phyloP scores from a whole-genome alignment of 257 asterid species.

The Forsythia suspensa region DNA sequence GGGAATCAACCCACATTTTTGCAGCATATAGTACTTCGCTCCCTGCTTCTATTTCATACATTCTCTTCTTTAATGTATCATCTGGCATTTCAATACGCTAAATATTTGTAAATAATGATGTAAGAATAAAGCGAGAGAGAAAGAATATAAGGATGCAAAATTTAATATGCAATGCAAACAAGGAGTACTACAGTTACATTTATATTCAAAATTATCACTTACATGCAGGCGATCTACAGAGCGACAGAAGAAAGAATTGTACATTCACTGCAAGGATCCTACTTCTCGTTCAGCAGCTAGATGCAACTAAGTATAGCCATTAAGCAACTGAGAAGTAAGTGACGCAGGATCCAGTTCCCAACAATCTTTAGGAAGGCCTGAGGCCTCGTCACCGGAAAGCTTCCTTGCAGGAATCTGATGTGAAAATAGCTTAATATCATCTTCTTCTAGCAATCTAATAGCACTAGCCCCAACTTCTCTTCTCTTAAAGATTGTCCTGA shows the following conservation, averaged over 20 bases:
- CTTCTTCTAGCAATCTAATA: slow-evolving; percentile 44
- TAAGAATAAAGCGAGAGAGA: neutral
- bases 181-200: neutral
- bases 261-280: slow-evolving; percentile 9
- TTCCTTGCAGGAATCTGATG: slow-evolving; percentile 85
- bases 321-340: slow-evolving; percentile 45
- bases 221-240: slow-evolving; percentile 17
- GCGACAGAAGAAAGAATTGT: slow-evolving; percentile 1
- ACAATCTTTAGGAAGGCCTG: slow-evolving; percentile 66
- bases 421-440: slow-evolving; percentile 54
- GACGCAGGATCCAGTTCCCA: slow-evolving; percentile 93
- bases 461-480: slow-evolving; percentile 61
- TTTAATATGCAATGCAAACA: slow-evolving; percentile 4
- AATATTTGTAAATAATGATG: neutral
- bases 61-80: neutral
- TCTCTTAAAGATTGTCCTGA: slow-evolving; percentile 73
- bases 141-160: neutral
- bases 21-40: neutral
- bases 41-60: neutral
- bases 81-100: neutral
- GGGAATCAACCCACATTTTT: neutral
- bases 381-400: slow-evolving; percentile 66
- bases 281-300: neutral
- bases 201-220: neutral
- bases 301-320: slow-evolving; percentile 2